A percentile compares a stretch with the other conserved stretches of the same genome.
These are phyloP conservation scores for Heterobasidion irregulare DNA, from an alignment of 1,284 basidiomycete species.

Conservation along the genomic window DNA sequence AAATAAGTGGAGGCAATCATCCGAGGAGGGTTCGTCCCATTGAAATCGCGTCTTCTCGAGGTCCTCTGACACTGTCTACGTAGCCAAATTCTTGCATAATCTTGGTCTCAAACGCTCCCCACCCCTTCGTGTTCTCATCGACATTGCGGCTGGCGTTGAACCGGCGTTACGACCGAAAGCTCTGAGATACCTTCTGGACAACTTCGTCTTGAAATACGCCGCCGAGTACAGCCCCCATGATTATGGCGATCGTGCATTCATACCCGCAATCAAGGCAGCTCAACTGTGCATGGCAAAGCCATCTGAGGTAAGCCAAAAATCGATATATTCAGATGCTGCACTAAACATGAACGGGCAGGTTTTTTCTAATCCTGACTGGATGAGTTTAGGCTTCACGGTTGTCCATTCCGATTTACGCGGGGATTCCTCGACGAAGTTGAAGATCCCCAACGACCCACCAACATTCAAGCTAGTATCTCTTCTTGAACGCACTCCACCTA, in stretches of 20 bases:
- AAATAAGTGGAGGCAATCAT: conserved; percentile 68
- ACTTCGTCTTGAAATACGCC: conserved; percentile 52
- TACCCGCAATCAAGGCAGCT: conserved; percentile 63
- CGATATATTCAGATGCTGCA: not conserved
- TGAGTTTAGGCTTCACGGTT: conserved; percentile 69
- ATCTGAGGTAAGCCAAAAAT: conserved; percentile 41
- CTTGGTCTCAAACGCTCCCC: conserved; percentile 76
- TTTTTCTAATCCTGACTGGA: conserved; percentile 66
- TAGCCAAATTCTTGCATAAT: conserved; percentile 78
- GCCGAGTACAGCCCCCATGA: conserved; percentile 48
- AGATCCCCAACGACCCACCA: conserved; percentile 70
- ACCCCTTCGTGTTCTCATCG: conserved; percentile 58
- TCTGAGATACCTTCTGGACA: conserved; percentile 74
- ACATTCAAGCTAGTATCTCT: conserved; percentile 55
- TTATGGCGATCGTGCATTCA: conserved; percentile 60
- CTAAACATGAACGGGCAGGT: conserved; percentile 39
- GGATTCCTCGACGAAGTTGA: conserved; percentile 62
- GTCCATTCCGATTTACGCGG: conserved; percentile 49
- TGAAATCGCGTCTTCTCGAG: not conserved
- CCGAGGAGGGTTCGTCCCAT: conserved; percentile 68
- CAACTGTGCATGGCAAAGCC: conserved; percentile 54
- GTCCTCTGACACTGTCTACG: not conserved
- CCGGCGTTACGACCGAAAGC: conserved; percentile 42
- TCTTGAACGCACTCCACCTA: conserved; percentile 59
- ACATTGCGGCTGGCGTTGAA: conserved; percentile 55